A percentile compares a stretch with the other conserved stretches of the same genome.
Evolutionary conservation across 192 early-diverging fungal genomes (phyloP).

Genomic region (Podila minutissima): DNA sequence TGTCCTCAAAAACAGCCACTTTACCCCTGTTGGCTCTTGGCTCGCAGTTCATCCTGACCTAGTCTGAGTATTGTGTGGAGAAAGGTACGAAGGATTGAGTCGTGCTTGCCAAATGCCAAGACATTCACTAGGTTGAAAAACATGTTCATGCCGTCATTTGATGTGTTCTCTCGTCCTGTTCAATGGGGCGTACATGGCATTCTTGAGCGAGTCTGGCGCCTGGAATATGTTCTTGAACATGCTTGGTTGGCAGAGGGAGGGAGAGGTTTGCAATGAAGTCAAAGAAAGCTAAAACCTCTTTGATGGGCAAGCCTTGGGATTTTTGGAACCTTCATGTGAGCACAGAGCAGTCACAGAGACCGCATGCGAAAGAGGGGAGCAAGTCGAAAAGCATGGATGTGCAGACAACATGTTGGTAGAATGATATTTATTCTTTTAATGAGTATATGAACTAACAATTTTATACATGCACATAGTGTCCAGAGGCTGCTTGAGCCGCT

Average conservation of each 20-base stretch:
- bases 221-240: constrained; percentile 53
- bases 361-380: too few species aligned
- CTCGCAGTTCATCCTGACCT: constrained; percentile 44
- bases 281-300: background rate
- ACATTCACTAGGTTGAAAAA: background rate
- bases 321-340: too few species aligned
- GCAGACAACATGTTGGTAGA: background rate
- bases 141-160: background rate
- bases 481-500: constrained; percentile 13
- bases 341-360: too few species aligned
- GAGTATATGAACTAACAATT: background rate
- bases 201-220: constrained; percentile 30
- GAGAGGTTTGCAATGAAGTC: background rate
- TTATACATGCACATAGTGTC: constrained; percentile 16
- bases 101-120: background rate
- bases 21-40: constrained; percentile 49
- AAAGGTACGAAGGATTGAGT: background rate
- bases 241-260: background rate
- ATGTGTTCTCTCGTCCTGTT: too few species aligned
- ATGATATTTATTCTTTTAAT: background rate
- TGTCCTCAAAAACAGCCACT: background rate
- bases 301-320: too few species aligned
- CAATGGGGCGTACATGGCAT: constrained; percentile 27
- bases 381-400: background rate
- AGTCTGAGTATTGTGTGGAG: constrained; percentile 5